Evolutionary conservation across 352 stramenopile genomes (phyloP).

Genomic region (Phytopythium aichiense): DNA sequence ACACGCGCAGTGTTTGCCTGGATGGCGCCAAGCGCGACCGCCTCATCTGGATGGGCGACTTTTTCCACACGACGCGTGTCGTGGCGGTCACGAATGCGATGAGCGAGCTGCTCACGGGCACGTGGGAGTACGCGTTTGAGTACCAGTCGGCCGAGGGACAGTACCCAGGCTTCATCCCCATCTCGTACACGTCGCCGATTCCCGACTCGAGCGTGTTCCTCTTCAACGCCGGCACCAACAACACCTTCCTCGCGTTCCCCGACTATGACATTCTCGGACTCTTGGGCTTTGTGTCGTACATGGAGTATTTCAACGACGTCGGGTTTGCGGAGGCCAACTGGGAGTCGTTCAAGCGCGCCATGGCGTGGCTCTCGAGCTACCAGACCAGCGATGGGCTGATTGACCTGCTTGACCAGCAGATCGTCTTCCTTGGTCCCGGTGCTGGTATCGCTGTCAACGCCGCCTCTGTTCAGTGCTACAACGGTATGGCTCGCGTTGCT

Average conservation of each 20-base stretch:
- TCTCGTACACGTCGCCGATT: slow-evolving; percentile 27
- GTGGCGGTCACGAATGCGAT: slow-evolving; percentile 25
- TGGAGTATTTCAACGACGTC: slow-evolving; percentile 25
- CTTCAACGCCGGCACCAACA: slow-evolving; percentile 13
- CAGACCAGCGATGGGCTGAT: slow-evolving; percentile 23
- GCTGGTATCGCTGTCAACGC: slow-evolving; percentile 20
- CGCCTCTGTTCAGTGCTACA: slow-evolving; percentile 19
- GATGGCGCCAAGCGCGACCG: slow-evolving; percentile 27
- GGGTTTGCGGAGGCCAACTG: slow-evolving; percentile 16
- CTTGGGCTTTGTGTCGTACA: slow-evolving; percentile 26
- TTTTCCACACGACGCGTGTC: slow-evolving; percentile 27
- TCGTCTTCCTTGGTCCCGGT: slow-evolving; percentile 15
- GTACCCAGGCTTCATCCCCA: slow-evolving; percentile 16
- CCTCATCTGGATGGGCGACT: slow-evolving; percentile 30
- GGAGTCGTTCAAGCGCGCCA: slow-evolving; percentile 15
- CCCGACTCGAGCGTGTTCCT: slow-evolving; percentile 23
- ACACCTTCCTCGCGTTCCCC: slow-evolving; percentile 18
- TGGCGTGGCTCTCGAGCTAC: slow-evolving; percentile 13
- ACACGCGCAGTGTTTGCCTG: slow-evolving; percentile 20
- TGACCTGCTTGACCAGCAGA: slow-evolving; percentile 18
- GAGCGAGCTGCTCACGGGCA: slow-evolving; percentile 20
- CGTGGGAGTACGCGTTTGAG: slow-evolving; percentile 24
- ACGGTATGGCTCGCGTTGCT: slow-evolving; percentile 22
- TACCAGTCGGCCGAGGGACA: slow-evolving; percentile 17
- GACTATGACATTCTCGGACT: slow-evolving; percentile 29